phyloP scores from a whole-genome alignment of 2,329 filamentous ascomycete genomes.

The Aspergillus texensis region DNA sequence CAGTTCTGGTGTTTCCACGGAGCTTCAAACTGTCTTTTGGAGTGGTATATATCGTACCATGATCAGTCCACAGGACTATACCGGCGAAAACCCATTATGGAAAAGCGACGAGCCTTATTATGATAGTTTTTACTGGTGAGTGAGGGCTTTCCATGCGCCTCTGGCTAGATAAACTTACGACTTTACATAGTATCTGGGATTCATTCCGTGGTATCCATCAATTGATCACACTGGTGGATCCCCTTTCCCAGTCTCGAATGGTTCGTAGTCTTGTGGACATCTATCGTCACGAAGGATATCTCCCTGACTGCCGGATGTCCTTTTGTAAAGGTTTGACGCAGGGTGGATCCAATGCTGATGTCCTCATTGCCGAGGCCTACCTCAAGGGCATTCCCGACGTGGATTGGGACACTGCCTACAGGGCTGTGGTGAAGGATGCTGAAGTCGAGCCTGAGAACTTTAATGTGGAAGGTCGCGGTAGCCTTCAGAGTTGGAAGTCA shows the following conservation, averaged over 20 bases:
- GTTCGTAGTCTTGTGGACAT: conserved; percentile 72
- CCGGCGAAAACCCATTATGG: conserved; percentile 72
- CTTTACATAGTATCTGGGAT: conserved; percentile 63
- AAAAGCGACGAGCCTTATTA: conserved; percentile 69
- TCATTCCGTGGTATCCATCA: conserved; percentile 70
- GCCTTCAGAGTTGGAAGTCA: conserved; percentile 70
- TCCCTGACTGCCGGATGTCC: conserved; percentile 78
- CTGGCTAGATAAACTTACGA: too few species aligned
- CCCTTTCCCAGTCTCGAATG: conserved; percentile 65
- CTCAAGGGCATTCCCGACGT: conserved; percentile 68
- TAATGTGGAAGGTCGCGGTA: conserved; percentile 70
- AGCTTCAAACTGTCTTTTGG: conserved; percentile 66
- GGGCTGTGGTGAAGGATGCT: conserved; percentile 72
- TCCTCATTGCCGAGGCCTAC: conserved; percentile 68
- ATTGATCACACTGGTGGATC: conserved; percentile 69
- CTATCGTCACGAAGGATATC: conserved; percentile 69
- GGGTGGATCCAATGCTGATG: conserved; percentile 74
- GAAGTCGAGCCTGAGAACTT: conserved; percentile 71
- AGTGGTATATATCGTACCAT: conserved; percentile 71
- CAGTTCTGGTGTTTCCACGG: conserved; percentile 56
- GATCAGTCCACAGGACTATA: conserved; percentile 74
- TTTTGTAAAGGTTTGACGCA: conserved; percentile 74
- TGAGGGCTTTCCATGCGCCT: too few species aligned
- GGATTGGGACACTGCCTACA: conserved; percentile 70
- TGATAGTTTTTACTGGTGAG: conserved; percentile 72